These are phyloP conservation scores for Trichoderma cornu-damae DNA, from an alignment of 2,329 filamentous ascomycete genomes.

Conservation along the genomic window DNA sequence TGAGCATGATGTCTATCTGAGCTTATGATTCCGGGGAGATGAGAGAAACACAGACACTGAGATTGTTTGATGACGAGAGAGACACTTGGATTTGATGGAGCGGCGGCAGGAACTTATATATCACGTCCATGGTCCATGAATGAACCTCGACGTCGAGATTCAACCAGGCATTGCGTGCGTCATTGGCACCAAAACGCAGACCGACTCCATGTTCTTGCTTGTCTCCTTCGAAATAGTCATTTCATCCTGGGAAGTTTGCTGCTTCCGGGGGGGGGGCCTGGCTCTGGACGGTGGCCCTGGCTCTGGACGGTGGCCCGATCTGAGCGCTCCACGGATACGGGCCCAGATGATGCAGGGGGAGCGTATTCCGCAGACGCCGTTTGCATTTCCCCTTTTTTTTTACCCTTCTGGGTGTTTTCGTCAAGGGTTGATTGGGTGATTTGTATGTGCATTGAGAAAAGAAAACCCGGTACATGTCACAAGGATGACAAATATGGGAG, in stretches of 20 bases:
- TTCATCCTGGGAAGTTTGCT: background rate
- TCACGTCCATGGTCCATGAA: background rate
- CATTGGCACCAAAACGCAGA: no score
- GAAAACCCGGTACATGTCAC: no score
- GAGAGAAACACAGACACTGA: background rate
- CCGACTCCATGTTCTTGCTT: no score
- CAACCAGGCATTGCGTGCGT: no score
- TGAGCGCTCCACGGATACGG: background rate
- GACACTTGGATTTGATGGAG: background rate
- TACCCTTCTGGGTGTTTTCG: background rate
- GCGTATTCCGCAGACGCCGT: background rate
- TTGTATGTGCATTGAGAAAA: no score
- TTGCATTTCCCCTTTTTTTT: background rate
- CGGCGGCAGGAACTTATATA: background rate
- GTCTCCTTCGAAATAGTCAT: no score
- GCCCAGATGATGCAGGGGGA: background rate
- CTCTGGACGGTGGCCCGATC: background rate
- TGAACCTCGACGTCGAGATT: background rate
- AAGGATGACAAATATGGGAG: no score
- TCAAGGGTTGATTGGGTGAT: background rate
- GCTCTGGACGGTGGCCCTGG: background rate
- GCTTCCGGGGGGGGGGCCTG: no score
- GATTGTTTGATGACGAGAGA: background rate
- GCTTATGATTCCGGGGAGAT: constrained; percentile 18
- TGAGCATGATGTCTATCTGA: constrained; percentile 36